Conservation (phyloP, 495 filamentous ascomycete genomes). For the Chaetomium cochliodes region DNA sequence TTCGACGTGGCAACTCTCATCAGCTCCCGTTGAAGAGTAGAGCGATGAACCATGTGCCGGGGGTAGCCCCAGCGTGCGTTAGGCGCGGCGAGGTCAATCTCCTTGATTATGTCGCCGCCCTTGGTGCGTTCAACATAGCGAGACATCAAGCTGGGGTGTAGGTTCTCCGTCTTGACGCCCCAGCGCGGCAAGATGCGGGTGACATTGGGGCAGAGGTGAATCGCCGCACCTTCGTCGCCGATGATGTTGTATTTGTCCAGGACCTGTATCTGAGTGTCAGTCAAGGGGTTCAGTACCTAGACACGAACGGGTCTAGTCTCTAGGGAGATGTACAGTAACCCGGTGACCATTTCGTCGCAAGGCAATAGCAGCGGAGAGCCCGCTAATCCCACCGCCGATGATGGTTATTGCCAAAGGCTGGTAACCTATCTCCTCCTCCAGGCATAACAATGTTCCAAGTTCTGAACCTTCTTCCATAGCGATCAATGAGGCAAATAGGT, state of each 20-base stretch:
- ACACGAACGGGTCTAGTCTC: no score
- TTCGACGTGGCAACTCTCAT: constrained; percentile 44
- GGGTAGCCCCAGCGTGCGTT: constrained; percentile 50
- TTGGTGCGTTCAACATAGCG: constrained; percentile 39
- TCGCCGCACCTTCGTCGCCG: constrained; percentile 56
- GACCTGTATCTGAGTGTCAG: constrained; percentile 38
- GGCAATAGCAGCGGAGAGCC: constrained; percentile 54
- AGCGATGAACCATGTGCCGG: constrained; percentile 55
- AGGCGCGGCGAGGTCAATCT: constrained; percentile 37
- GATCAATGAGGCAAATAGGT: no score
- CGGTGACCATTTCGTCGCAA: constrained; percentile 54
- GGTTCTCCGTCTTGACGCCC: constrained; percentile 41
- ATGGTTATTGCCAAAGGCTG: constrained; percentile 43
- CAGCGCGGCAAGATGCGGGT: constrained; percentile 49
- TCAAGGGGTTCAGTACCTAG: constrained; percentile 15
- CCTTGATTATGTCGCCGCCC: constrained; percentile 30
- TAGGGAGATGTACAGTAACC: constrained; percentile 41
- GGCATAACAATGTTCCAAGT: no score
- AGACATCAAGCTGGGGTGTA: constrained; percentile 37
- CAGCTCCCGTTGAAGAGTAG: constrained; percentile 49
- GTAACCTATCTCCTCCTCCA: no score
- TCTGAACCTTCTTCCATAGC: no score
- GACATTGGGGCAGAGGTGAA: constrained; percentile 56
- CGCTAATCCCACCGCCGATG: constrained; percentile 59
- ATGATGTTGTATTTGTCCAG: constrained; percentile 54